Conservation (phyloP, 768 basidiomycete genomes). For the Mycena pura region DNA sequence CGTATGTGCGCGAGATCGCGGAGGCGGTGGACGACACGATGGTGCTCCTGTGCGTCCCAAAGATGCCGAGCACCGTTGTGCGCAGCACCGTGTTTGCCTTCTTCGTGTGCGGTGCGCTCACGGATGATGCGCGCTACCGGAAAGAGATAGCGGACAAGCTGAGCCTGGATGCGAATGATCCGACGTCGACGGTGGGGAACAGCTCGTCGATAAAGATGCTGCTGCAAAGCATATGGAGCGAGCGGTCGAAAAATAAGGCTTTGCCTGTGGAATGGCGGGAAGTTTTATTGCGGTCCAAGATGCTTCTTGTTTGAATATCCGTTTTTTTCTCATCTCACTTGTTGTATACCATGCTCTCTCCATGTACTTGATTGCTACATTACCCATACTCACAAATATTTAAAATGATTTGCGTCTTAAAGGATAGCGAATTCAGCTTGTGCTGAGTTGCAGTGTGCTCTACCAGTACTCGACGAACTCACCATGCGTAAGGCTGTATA, state of each 20-base stretch:
- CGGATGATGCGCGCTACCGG: conserved; percentile 55
- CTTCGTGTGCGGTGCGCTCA: conserved; percentile 75
- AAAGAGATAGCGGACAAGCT: conserved; percentile 53
- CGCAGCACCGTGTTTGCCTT: conserved; percentile 82
- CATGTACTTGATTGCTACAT: conserved; percentile 12
- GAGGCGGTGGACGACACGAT: conserved; percentile 62
- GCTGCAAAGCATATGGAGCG: conserved; percentile 65
- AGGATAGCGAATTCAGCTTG: too few relatives aligned
- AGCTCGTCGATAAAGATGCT: conserved; percentile 59
- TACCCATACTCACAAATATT: too few relatives aligned
- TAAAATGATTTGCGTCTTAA: too few relatives aligned
- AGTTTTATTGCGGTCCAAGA: conserved; percentile 53
- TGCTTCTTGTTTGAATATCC: conserved; percentile 62
- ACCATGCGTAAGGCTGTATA: too few relatives aligned
- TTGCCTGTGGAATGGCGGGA: conserved; percentile 67
- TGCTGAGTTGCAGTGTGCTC: too few relatives aligned
- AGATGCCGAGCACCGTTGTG: conserved; percentile 50
- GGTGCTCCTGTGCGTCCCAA: conserved; percentile 48
- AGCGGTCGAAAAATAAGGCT: conserved; percentile 31
- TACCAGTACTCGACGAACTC: too few relatives aligned
- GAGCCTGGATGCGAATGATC: conserved; percentile 54
- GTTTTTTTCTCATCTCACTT: background rate
- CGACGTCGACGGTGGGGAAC: conserved; percentile 61
- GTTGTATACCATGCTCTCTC: background rate
- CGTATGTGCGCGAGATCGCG: conserved; percentile 68